phyloP scores from a whole-genome alignment of 805 yeast species.

The Lachancea waltii region DNA sequence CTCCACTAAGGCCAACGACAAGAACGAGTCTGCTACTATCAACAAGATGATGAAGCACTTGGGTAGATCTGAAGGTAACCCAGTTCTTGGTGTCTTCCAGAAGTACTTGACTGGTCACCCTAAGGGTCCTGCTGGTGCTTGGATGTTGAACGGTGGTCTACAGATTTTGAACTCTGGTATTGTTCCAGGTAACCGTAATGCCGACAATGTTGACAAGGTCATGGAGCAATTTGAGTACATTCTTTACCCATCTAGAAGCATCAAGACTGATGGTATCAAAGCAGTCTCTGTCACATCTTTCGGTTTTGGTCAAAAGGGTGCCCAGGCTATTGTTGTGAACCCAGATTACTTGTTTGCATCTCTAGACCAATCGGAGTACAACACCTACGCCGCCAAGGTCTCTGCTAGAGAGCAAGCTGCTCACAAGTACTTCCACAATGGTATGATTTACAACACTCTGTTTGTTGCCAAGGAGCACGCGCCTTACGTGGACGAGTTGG shows the following conservation, averaged over 20 bases:
- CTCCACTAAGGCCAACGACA: conserved; percentile 96
- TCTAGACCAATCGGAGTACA: conserved; percentile 64
- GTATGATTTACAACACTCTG: conserved; percentile 83
- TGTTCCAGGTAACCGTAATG: conserved; percentile 98
- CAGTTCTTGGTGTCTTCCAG: conserved; percentile 97
- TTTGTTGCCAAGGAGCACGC: conserved; percentile 90
- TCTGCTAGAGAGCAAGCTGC: conserved; percentile 78
- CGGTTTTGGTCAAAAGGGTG: conserved; percentile 99
- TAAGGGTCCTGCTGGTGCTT: conserved; percentile 99
- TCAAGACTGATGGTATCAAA: conserved; percentile 94
- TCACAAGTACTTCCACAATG: conserved; percentile 92
- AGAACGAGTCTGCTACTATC: conserved; percentile 91
- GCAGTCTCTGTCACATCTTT: conserved; percentile 96
- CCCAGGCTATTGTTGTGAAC: conserved; percentile 85
- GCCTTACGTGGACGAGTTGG: conserved; percentile 86
- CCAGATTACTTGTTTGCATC: conserved; percentile 90
- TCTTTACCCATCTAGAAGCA: conserved; percentile 87
- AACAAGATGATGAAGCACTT: conserved; percentile 89
- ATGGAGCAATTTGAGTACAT: conserved; percentile 82
- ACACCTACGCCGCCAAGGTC: conserved; percentile 65
- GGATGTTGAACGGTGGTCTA: conserved; percentile 99
- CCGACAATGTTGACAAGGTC: conserved; percentile 85
- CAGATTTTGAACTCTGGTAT: conserved; percentile 88
- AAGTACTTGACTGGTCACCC: conserved; percentile 99
- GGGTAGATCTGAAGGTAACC: conserved; percentile 97